Base-by-base conservation (phyloP, 2,329 filamentous ascomycete species). In the Fusarium proliferatum region DNA sequence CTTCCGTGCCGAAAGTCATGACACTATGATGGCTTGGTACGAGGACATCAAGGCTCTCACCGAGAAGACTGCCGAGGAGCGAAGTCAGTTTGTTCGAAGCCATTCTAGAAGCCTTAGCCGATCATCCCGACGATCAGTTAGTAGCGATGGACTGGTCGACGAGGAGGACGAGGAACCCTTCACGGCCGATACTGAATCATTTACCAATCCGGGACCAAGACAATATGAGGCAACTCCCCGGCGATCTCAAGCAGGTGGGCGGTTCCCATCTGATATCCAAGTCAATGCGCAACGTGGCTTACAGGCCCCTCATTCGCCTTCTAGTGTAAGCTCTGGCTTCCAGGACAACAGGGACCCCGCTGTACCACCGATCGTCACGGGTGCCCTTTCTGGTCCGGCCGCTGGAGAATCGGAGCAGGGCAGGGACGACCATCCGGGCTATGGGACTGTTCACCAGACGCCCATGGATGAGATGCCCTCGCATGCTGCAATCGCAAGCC, bases 11-110 rank as follows among this genome's bases (percentile, higher is more conserved):
- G 91, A 92, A 77, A 91, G 89, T 75, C 87, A 97, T 82, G 96
- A 98, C 76, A 98, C 95, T 19, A 98, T 98, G 96, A 91, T 97
- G 86, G 94, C 95, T 51, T 99, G 96, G 90, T 98, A 95, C 81
- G 93, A 96, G 61, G 96, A 97, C 78, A 96, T 99, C 81, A 95
- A 96, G 81, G 91, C 89, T 46, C 86, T 99, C 71, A 98, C 94
- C 9, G 95, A 97, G 63, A 95, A 93, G 83, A 93, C 92, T 30
- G 93, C 94, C 34, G 94, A 97, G 81, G 95, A 97, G 79, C 92
- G 95, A 45, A 94, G 90, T 81, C 94, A 93, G 34, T 98, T 96
- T 80, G 94, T 98, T 45, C 91, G 94, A 48, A 91, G 90, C 69
- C 95, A 97, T 80, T 91, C 92, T 42, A 89, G 95, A 61, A 96